phyloP scores from a whole-genome alignment of 148 eudicot genomes.

The Dysphania ambrosioides region DNA sequence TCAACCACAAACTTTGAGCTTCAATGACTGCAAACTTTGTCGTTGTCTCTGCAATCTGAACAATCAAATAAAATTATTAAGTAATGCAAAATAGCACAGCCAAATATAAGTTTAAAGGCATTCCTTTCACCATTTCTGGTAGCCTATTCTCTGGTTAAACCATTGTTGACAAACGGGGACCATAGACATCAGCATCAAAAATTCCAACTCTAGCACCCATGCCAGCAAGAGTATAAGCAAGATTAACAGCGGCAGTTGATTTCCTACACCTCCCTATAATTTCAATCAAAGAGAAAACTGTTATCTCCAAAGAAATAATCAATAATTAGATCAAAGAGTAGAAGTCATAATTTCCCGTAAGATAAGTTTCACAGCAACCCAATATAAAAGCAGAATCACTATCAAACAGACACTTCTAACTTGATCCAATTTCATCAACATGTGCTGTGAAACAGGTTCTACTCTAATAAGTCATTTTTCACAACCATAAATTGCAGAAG shows the following conservation, averaged over 20 bases:
- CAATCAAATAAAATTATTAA: constrained; percentile 21
- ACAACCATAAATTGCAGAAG: constrained; percentile 1
- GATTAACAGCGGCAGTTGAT: constrained; percentile 97
- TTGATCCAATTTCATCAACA: not conserved
- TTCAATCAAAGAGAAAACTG: not conserved
- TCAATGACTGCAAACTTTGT: too few relatives aligned
- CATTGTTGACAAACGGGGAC: constrained; percentile 98
- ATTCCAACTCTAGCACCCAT: constrained; percentile 99
- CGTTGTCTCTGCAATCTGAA: constrained; percentile 81
- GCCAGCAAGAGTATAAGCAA: constrained; percentile 93
- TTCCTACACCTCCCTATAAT: constrained; percentile 94
- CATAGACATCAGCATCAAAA: constrained; percentile 98
- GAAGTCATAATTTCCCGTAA: not conserved
- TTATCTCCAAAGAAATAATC: not conserved
- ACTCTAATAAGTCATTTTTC: not conserved
- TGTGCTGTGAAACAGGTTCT: not conserved
- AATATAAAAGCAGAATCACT: not conserved
- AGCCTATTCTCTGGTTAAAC: constrained; percentile 79
- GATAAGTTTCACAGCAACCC: not conserved
- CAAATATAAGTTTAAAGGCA: constrained; percentile 8
- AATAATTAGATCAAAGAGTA: not conserved
- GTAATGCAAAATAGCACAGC: constrained; percentile 3
- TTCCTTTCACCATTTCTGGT: constrained; percentile 76
- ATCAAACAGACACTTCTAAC: not conserved
- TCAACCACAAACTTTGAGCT: too few relatives aligned